Percentiles rank a stretch among this genome's conserved stretches.
These are phyloP conservation scores for Fusarium nygamai DNA, from an alignment of 2,329 filamentous ascomycete species.

Conservation along the genomic window DNA sequence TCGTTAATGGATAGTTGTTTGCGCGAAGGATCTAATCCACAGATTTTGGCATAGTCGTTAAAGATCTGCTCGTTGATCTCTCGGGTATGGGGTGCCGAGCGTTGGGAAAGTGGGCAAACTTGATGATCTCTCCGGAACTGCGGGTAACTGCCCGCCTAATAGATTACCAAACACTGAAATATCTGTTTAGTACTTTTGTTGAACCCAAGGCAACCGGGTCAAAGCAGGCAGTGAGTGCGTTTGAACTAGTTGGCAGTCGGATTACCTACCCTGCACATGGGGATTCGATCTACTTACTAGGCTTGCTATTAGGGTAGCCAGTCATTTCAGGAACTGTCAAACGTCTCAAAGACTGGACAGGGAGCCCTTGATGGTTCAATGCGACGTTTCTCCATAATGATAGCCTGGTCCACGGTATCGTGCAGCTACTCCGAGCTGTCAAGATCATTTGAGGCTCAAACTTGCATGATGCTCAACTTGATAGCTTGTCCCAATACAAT, in stretches of 20 bases:
- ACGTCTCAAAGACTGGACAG: neutral
- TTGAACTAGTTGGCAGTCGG: no score
- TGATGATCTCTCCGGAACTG: accelerated
- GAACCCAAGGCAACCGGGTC: no score
- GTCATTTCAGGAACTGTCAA: no score
- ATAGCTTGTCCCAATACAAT: no score
- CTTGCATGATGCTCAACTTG: neutral
- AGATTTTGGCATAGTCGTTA: neutral
- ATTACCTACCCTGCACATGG: neutral
- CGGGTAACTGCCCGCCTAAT: neutral
- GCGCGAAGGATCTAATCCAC: neutral
- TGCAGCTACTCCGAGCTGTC: neutral
- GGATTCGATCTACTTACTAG: no score
- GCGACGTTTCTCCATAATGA: neutral
- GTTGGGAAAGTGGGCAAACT: no score
- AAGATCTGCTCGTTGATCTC: neutral
- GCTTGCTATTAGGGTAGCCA: neutral
- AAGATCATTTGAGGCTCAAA: neutral
- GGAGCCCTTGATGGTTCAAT: neutral
- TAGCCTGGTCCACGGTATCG: neutral
- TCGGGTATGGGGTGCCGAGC: neutral
- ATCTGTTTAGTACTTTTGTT: no score
- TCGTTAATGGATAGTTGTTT: neutral
- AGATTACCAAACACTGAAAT: neutral
- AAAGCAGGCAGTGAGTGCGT: no score